Conservation (phyloP, 176 grass and related monocot genomes). For the Musa acuminata region DNA sequence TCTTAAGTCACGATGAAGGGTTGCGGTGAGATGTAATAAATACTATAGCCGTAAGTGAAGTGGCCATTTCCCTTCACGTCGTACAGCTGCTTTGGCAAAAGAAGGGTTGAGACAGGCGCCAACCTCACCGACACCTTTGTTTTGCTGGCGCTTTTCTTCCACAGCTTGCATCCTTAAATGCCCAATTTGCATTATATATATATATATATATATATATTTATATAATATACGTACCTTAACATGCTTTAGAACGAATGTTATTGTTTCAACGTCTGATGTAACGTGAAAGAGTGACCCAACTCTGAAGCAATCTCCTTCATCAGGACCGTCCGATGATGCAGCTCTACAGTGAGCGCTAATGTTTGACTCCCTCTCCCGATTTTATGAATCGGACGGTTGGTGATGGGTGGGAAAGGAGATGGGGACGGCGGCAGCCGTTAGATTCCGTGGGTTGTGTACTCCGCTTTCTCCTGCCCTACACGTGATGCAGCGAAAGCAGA, state of each 20-base stretch:
- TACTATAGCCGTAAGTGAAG: no score
- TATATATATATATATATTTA: no score
- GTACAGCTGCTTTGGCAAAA: neutral
- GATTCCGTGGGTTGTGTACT: neutral
- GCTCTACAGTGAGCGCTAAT: no score
- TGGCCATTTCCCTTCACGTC: neutral
- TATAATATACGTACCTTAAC: neutral
- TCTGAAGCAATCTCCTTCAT: neutral
- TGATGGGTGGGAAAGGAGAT: neutral
- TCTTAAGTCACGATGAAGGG: neutral
- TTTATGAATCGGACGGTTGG: neutral
- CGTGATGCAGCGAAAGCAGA: conserved; percentile 40
- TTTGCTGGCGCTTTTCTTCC: no score
- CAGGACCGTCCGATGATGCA: neutral
- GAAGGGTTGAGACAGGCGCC: neutral
- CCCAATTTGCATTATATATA: neutral
- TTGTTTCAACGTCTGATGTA: neutral
- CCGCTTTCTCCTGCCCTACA: conserved; percentile 20
- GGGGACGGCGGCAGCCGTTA: neutral
- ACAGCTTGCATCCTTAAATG: no score
- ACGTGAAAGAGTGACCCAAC: neutral
- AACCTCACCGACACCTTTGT: neutral
- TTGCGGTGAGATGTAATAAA: no score
- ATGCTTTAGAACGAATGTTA: neutral
- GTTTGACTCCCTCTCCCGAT: neutral